Percentiles rank a stretch among this genome's conserved stretches.
Conservation (phyloP, 345 rosid species). For the Linum trigynum region DNA sequence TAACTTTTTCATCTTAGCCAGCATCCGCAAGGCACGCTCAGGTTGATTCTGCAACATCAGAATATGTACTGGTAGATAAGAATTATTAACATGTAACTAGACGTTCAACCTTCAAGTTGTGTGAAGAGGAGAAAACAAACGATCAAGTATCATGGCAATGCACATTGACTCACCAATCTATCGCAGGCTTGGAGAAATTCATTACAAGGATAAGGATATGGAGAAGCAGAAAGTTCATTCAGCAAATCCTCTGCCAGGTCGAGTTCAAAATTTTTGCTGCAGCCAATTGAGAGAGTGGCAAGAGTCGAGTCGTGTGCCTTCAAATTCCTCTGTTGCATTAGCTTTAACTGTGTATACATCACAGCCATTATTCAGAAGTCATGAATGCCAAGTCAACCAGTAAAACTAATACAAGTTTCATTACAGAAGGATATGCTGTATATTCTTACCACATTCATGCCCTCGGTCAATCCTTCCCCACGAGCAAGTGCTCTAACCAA, state of each 20-base stretch:
- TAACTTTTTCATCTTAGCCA: slow-evolving; percentile 60
- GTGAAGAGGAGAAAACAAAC: background rate
- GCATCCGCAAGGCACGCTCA: slow-evolving; percentile 56
- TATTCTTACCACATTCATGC: slow-evolving; percentile 52
- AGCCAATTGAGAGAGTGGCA: slow-evolving; percentile 47
- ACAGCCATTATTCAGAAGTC: background rate
- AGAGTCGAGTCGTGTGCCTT: slow-evolving; percentile 59
- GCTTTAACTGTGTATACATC: slow-evolving; percentile 44
- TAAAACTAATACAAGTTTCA: slow-evolving; percentile 1
- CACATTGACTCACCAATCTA: slow-evolving; percentile 41
- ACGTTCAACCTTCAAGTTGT: background rate
- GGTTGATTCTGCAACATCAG: slow-evolving; percentile 55
- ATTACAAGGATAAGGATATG: slow-evolving; percentile 44
- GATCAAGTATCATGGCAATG: background rate
- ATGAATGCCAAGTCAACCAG: slow-evolving; percentile 8
- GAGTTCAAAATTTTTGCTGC: slow-evolving; percentile 58
- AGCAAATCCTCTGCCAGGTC: slow-evolving; percentile 71
- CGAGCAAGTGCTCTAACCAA: slow-evolving; percentile 52
- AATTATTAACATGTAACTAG: slow-evolving; percentile 2
- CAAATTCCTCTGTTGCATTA: slow-evolving; percentile 54
- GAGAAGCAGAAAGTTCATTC: slow-evolving; percentile 41
- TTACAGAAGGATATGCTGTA: slow-evolving; percentile 1
- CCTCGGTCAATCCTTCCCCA: slow-evolving; percentile 33
- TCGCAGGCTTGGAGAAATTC: slow-evolving; percentile 59
- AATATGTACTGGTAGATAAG: background rate